Evolutionary conservation across 2,329 filamentous ascomycete species (phyloP), one percentile per base, ranked within the genome.

Genomic region (Arthrobotrys sphaeroides): DNA sequence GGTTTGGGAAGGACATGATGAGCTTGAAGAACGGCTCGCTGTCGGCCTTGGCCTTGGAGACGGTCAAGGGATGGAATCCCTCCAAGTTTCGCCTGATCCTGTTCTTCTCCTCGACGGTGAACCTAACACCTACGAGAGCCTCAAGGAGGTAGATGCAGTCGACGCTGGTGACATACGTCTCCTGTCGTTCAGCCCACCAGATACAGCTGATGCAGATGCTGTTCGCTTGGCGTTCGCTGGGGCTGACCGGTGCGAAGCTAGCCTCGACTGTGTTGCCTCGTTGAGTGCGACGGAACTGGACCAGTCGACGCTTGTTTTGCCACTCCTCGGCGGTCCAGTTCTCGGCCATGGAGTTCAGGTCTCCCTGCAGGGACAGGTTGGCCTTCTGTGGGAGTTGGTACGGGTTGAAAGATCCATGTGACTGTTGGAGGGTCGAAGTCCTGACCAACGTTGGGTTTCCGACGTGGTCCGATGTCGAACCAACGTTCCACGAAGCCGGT

Each of bases 21-120:
- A 97, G 87, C 84, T 97, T 97, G 89, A 98, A 98, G 83, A 98
- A 98, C 66, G 96, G 93, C 82, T 98, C 94, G 81, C 92, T 97
- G 73, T 98, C 94, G 0, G 89, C 81, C 83, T 96, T 97, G 70
- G 90, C 89, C 83, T 99, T 99, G 79, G 93, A 97, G 16, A 99
- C 93, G 0, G 95, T 99, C 78, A 93, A 84, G 0, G 95, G 95
- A 36, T 92, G 90, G 85, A 97, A 98, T 0, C 94, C 94, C 82
- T 99, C 95, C 33, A 99, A 86, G 81, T 99, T 99, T 77, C 95
- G 90, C 28, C 95, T 90, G 80, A 99, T 98, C 61, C 95, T 90
- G 83, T 99, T 99, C 88, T 98, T 99, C 85, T 98, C 95, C 82
- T 98, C 94, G 3, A 98, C 94, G 0, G 91, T 94, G 84, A 98